Evolutionary conservation across 1,284 basidiomycete genomes (phyloP).

Genomic region (Cutaneotrichosporon sp.): DNA sequence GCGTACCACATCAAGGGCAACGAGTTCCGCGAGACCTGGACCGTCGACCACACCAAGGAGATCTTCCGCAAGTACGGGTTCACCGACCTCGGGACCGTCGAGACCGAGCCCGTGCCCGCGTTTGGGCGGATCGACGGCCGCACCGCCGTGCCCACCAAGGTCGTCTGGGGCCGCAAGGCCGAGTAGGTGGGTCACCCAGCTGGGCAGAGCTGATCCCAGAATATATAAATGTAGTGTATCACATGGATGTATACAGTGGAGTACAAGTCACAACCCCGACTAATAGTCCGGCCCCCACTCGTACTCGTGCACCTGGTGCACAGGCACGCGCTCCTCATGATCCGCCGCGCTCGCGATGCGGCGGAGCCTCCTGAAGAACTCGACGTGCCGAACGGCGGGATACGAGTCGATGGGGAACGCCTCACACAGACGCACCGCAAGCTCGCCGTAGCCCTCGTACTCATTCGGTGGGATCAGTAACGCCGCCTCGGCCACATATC

Average conservation of each 20-base stretch:
- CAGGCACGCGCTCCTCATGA: not conserved
- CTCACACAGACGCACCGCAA: not conserved
- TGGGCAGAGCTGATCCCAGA: too few relatives aligned
- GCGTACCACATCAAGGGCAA: slow-evolving; percentile 8
- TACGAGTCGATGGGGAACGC: not conserved
- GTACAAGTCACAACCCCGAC: not conserved
- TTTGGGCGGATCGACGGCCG: slow-evolving; percentile 9
- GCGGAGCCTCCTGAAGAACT: not conserved
- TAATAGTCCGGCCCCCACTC: not conserved
- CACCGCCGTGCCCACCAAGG: slow-evolving; percentile 11
- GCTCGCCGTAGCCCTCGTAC: not conserved
- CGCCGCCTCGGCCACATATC: not conserved
- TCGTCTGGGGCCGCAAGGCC: slow-evolving; percentile 15
- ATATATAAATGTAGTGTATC: not conserved
- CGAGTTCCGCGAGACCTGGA: slow-evolving; percentile 22
- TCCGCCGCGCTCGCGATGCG: not conserved
- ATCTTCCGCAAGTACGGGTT: slow-evolving; percentile 27
- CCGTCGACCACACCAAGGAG: slow-evolving; percentile 3
- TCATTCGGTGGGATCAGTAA: not conserved
- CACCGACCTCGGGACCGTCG: slow-evolving; percentile 27
- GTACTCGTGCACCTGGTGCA: not conserved
- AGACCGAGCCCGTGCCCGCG: slow-evolving; percentile 32
- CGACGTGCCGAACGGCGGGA: not conserved
- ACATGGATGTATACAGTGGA: not conserved
- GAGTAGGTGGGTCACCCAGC: slow-evolving; percentile 16